Base-by-base conservation (phyloP, 148 eudicot genomes). In the Fagopyrum homotropicum region DNA sequence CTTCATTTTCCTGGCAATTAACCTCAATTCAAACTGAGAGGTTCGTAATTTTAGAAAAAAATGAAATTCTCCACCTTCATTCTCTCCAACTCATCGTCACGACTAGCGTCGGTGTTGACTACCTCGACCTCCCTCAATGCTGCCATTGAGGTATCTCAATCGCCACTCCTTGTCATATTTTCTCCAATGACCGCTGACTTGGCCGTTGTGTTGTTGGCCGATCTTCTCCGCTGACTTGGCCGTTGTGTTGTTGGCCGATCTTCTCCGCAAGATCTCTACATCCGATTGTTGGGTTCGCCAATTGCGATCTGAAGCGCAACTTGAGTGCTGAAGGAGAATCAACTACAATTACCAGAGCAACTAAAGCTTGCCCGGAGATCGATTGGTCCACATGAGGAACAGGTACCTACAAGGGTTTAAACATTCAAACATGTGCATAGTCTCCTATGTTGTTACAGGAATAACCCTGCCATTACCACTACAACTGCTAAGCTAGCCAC, bases 301-400 rank as follows among this genome's bases (percentile, higher is more conserved):
- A 4, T 79, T 75, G 78, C 76, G 84, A 9, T 35, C 45, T 16
- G 12, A 71, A 35, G 83, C 80, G 75, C 26, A 88, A 95, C 99
- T 93, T 87, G 75, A 90, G 66, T 50, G 97, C 97, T 83, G 99
- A 95, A 82, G 99, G 97, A 22, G 99, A 92, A 29, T 94, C 99
- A 48, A 90, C 92, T 30, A 97, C 91, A 81, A 95, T 79, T 78
- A 95, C 99, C 78, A 97, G 94, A 88, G 90, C 84, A 76, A 83
- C 75, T 54, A 88, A 79, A 71, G 96, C 97, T 75, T 83, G 89
- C 75, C 85, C 83, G 17, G 90, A 73, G 75, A 84, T 74, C 52
- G 72, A 71, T 49, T 79, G 87, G 71, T 95, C 98, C 55, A 95
- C 94, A 73, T 92, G 82, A 76, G 78, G 83, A 63, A 92, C 92